Percentiles rank a stretch among this genome's conserved stretches.
Evolutionary conservation across 345 rosid genomes (phyloP).

Genomic region (Citrus hindsii): DNA sequence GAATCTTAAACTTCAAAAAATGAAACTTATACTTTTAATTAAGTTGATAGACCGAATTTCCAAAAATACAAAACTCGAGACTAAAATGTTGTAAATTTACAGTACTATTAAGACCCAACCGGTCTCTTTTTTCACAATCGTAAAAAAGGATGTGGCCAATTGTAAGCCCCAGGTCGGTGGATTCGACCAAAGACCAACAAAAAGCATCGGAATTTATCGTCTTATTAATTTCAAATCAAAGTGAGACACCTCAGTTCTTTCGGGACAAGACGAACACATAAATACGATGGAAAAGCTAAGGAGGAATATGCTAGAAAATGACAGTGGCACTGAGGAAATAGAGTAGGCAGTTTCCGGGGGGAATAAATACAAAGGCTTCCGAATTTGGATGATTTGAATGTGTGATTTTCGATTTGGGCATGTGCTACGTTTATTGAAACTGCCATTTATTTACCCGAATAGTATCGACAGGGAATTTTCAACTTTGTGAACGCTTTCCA

Average conservation of each 20-base stretch:
- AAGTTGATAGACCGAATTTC: no score
- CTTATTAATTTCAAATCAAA: background rate
- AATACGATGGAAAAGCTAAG: background rate
- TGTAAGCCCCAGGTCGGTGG: background rate
- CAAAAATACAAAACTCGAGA: no score
- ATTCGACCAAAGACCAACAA: background rate
- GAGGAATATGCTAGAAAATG: conserved; percentile 8
- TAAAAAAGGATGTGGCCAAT: background rate
- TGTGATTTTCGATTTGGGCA: background rate
- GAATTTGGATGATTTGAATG: background rate
- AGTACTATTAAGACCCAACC: no score
- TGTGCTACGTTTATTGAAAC: background rate
- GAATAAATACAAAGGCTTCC: background rate
- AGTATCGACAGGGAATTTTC: background rate
- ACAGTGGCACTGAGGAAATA: background rate
- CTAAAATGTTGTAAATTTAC: no score
- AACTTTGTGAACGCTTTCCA: background rate
- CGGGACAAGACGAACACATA: background rate
- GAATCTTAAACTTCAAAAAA: no score
- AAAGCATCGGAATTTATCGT: background rate
- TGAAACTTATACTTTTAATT: no score
- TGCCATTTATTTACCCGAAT: background rate
- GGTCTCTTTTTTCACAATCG: no score
- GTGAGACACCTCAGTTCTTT: background rate
- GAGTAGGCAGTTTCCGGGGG: background rate